Evolutionary conservation across 2,329 filamentous ascomycete genomes (phyloP), one percentile per base, ranked within the genome.

Genomic region (Diaporthe humulicola): DNA sequence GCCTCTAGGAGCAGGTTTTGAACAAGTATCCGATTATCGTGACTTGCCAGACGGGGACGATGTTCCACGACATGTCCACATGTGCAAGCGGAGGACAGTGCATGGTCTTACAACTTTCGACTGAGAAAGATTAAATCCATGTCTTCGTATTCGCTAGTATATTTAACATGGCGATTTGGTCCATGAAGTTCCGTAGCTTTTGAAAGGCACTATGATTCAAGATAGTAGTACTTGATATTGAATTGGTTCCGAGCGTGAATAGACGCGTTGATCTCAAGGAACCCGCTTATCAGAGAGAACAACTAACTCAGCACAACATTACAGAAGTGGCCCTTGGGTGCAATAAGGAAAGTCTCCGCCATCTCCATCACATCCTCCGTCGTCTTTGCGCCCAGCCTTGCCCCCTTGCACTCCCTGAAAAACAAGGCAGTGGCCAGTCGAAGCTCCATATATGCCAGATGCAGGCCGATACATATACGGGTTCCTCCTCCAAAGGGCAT

Each of bases 401-500:
- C 72, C 19, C 77, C 77, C 15, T 22, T 45, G 52, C 72, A 75
- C 38, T 78, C 73, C 28, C 85, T 80, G 77, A 89, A 88, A 78
- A 90, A 87, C 30, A 85, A 79, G 0, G 87, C 85, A 1, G 84
- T 81, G 0, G 83, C 87, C 58, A 87, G 84, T 12, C 87, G 81
- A 33, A 90, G 76, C 76, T 90, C 88, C 82, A 88, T 87, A 36
- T 83, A 81, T 0, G 88, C 88, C 19, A 90, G 82, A 72, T 89
- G 86, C 30, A 88, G 82, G 6, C 88, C 88, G 22, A 90, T 81
- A 76, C 89, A 90, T 4, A 86, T 85, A 28, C 87, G 82, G 0
- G 87, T 83, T 2, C 88, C 88, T 10, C 83, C 86, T 1, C 88
- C 88, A 76, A 89, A 90, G 0, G 88, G 86, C 71, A 87, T 82